Conservation (phyloP, 192 early-diverging fungal genomes). For the Coemansia sp. region DNA sequence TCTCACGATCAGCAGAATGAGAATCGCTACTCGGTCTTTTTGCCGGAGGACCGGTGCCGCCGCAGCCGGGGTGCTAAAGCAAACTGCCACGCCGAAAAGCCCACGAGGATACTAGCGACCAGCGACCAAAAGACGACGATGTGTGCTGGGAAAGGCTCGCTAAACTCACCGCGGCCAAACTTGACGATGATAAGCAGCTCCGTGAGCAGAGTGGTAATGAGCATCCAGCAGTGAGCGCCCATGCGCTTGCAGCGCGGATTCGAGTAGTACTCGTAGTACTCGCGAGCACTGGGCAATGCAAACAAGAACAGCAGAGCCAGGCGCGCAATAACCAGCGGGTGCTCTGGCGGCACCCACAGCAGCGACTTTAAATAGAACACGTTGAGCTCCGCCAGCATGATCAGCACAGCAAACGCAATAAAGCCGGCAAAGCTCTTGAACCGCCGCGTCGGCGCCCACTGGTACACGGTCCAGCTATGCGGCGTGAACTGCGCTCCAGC, state of each 20-base stretch:
- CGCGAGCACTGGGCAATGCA: slow-evolving; percentile 80
- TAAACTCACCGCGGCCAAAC: slow-evolving; percentile 84
- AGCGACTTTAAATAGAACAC: slow-evolving; percentile 94
- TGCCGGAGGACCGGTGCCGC: neutral
- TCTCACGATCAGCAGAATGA: neutral
- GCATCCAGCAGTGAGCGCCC: slow-evolving; percentile 92
- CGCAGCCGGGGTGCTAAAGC: slow-evolving; percentile 30
- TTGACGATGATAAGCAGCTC: slow-evolving; percentile 92
- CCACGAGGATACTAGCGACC: slow-evolving; percentile 58
- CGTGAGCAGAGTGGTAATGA: slow-evolving; percentile 80
- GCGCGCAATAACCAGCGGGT: slow-evolving; percentile 75
- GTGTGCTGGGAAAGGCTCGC: slow-evolving; percentile 65
- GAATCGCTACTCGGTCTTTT: slow-evolving; percentile 7
- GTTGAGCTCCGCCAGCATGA: slow-evolving; percentile 76
- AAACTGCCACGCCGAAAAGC: slow-evolving; percentile 80
- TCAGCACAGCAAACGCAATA: slow-evolving; percentile 62
- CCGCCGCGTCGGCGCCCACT: slow-evolving; percentile 85
- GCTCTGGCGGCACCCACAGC: slow-evolving; percentile 87
- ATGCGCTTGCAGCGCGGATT: slow-evolving; percentile 80
- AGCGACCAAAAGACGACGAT: slow-evolving; percentile 76
- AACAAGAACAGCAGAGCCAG: slow-evolving; percentile 81
- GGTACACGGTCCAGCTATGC: slow-evolving; percentile 89
- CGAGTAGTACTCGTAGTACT: slow-evolving; percentile 85
- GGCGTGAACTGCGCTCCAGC: slow-evolving; percentile 92
- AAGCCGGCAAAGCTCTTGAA: slow-evolving; percentile 87